A percentile compares a stretch with the other conserved stretches of the same genome.
phyloP scores from a whole-genome alignment of 345 rosid species.

The Iberis pinnata region DNA sequence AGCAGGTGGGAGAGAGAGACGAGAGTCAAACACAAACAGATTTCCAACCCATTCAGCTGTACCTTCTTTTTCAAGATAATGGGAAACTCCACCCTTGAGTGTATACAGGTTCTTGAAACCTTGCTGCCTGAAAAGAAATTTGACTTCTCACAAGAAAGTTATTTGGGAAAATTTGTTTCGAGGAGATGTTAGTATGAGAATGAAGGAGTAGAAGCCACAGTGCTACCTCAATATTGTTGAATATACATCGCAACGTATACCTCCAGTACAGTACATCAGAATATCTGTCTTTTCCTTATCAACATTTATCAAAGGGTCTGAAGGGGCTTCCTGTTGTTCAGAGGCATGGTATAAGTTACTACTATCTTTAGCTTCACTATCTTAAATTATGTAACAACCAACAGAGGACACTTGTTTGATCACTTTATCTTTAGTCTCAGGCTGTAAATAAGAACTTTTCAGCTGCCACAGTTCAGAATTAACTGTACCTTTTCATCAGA shows the following conservation, averaged over 20 bases:
- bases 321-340: conserved; percentile 41
- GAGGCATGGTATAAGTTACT: background rate
- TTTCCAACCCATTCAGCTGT: conserved; percentile 72
- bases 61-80: conserved; percentile 72
- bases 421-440: background rate
- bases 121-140: conserved; percentile 45
- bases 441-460: background rate
- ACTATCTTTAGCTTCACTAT: too few species aligned
- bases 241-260: conserved; percentile 93
- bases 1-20: conserved; percentile 79
- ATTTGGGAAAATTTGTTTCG: conserved; percentile 15
- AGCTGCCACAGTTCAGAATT: background rate
- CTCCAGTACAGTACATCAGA: conserved; percentile 93
- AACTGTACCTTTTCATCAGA: conserved; percentile 49
- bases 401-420: conserved; percentile 5
- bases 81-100: conserved; percentile 78
- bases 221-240: conserved; percentile 77
- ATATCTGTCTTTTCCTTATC: conserved; percentile 66
- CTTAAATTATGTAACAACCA: too few species aligned
- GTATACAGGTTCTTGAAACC: conserved; percentile 79
- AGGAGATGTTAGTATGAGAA: conserved; percentile 9
- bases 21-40: conserved; percentile 83
- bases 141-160: conserved; percentile 19
- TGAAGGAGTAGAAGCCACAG: conserved; percentile 4
- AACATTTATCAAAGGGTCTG: conserved; percentile 64